Percentiles rank a stretch among this genome's conserved stretches.
phyloP scores from a whole-genome alignment of 148 eudicot species.

The Nyssa sinensis region DNA sequence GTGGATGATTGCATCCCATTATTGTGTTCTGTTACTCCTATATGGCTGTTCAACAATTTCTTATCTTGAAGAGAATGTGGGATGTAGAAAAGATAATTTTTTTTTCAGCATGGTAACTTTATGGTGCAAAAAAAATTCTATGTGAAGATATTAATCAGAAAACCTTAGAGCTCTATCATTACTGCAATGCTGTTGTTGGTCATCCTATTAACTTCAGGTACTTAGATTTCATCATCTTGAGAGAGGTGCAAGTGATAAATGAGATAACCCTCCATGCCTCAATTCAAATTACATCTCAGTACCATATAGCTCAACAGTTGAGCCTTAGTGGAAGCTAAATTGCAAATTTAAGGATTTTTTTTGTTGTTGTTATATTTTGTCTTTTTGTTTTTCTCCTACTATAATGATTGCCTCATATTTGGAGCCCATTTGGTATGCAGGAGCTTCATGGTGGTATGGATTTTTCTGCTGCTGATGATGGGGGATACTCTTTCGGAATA shows the following conservation, averaged over 20 bases:
- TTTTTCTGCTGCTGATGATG: conserved; percentile 44
- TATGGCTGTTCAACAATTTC: neutral
- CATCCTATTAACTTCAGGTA: neutral
- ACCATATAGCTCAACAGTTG: neutral
- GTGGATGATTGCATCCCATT: neutral
- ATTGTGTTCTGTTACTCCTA: neutral
- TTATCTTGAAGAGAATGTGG: neutral
- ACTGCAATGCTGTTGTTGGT: neutral
- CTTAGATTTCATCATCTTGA: neutral
- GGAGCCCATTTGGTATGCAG: conserved; percentile 25
- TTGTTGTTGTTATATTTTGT: neutral
- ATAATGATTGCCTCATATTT: neutral
- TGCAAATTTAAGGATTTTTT: neutral
- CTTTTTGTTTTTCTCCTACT: neutral
- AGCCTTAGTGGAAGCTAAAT: neutral
- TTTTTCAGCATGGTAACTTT: neutral
- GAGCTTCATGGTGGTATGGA: conserved; percentile 69
- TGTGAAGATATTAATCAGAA: neutral
- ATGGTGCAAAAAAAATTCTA: neutral
- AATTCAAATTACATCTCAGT: neutral
- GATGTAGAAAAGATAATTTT: neutral
- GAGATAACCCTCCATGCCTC: neutral
- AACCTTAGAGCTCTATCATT: neutral
- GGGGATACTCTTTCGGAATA: conserved; percentile 51
- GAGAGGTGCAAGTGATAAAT: neutral